Base-by-base conservation (phyloP, 371 early-diverging fungal genomes). In the Mucor irregularis region DNA sequence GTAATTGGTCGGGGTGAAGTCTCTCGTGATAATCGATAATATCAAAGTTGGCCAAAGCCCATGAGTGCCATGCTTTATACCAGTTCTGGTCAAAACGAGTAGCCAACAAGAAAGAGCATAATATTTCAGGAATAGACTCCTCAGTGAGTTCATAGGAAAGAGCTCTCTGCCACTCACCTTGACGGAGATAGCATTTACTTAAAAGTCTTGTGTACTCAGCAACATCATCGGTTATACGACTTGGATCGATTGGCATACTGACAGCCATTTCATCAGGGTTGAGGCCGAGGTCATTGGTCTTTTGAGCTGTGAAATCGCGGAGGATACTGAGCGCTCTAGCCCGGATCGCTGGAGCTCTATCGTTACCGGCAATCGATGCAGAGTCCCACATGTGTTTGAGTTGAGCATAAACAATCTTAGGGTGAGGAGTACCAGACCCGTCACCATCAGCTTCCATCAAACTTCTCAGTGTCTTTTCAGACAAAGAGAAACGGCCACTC, bases 1-100 rank as follows among this genome's bases (percentile, higher is more conserved):
- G 81, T 19, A 84, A 61, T 48, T 67, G 68, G n/a, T 73, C 76
- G 3, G 76, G 79, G 48, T 83, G 77, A 17, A 78, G 58, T 24
- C 82, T 74, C 47, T 95, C 93, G 52, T 87, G 84, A 49, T 83
- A 80, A 33, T 87, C 82, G 34, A 96, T 83, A 48, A 91, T 94
- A 51, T 96, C 95, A 65, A 94, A 95, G 68, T 99, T 96, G 8
- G 92, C 88, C 21, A 97, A 73, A 5, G 98, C 98, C 92, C 95
- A 95, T n/a, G 93, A 86, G 64, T 99, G 98, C 98, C 98, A 98
- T 25, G 97, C 96, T 71, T 96, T 97, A 81, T 99, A 97, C 93
- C 94, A 97, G 42, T 92, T 84, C 76, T 83, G 85, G 76, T 97
- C 97, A 73, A 91, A 87, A 29, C 91, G 88, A 1, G 95, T 96